A percentile compares a stretch with the other conserved stretches of the same genome.
phyloP scores from a whole-genome alignment of 495 filamentous ascomycete genomes.

The Clohesyomyces aquaticus region DNA sequence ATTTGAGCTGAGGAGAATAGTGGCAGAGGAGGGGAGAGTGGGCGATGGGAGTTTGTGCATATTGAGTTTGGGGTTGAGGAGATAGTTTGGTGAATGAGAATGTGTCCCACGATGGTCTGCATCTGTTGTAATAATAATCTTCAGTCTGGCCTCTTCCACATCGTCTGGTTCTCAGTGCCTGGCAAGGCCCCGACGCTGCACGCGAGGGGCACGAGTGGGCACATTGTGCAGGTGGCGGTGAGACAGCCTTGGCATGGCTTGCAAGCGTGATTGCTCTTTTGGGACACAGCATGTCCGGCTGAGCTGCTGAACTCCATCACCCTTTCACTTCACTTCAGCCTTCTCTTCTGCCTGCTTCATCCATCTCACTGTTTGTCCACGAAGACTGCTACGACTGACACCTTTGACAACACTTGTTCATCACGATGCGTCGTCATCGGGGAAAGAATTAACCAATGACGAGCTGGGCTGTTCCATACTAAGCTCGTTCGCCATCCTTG shows the following conservation, averaged over 20 bases:
- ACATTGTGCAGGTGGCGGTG: not conserved
- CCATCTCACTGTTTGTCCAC: not conserved
- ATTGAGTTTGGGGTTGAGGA: conserved; percentile 14
- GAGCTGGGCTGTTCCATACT: too few species aligned
- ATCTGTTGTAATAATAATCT: too few species aligned
- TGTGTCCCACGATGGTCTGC: too few species aligned
- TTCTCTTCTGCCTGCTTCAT: not conserved
- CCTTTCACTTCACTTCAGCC: conserved; percentile 12
- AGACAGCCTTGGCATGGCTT: not conserved
- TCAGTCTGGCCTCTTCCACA: too few species aligned
- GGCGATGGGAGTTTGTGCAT: conserved; percentile 22
- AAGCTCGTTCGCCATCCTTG: too few species aligned
- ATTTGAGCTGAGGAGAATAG: not conserved
- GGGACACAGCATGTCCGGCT: not conserved
- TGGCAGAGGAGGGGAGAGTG: too few species aligned
- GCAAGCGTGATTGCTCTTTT: not conserved
- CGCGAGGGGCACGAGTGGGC: too few species aligned
- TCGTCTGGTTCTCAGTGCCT: too few species aligned
- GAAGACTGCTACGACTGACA: not conserved
- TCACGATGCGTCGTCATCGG: conserved; percentile 22
- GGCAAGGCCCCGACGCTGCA: too few species aligned
- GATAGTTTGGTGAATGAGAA: conserved; percentile 13
- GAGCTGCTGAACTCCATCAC: not conserved
- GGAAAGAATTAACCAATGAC: not conserved
- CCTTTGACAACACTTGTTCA: not conserved